These are phyloP conservation scores for Paracamarosporium sp. DNA, from an alignment of 2,329 filamentous ascomycete species.

Conservation along the genomic window DNA sequence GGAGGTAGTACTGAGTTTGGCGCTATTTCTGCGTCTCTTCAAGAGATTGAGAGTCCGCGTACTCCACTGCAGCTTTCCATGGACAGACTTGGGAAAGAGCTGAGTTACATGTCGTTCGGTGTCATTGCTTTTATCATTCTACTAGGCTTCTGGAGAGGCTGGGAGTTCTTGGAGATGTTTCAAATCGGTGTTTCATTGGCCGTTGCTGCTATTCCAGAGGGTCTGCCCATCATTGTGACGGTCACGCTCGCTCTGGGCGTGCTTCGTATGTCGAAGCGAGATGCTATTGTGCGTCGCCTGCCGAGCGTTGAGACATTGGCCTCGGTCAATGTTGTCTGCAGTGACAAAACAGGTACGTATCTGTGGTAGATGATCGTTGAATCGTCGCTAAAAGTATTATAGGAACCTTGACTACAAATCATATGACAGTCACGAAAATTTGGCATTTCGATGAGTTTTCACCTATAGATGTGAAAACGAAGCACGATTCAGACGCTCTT, in stretches of 20 bases:
- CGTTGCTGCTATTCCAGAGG: slow-evolving; percentile 94
- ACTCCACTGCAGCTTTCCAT: slow-evolving; percentile 95
- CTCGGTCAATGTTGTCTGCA: slow-evolving; percentile 99
- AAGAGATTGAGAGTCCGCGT: slow-evolving; percentile 92
- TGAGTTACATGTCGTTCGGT: slow-evolving; percentile 95
- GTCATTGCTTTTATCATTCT: slow-evolving; percentile 94
- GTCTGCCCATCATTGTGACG: slow-evolving; percentile 96
- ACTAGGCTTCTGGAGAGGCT: slow-evolving; percentile 88
- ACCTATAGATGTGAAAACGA: slow-evolving; percentile 64
- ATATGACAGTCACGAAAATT: slow-evolving; percentile 97
- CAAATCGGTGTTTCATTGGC: slow-evolving; percentile 96
- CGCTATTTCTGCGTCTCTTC: slow-evolving; percentile 91
- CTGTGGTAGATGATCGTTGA: neutral
- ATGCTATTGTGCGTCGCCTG: slow-evolving; percentile 93
- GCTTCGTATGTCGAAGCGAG: slow-evolving; percentile 91
- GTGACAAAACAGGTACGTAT: slow-evolving; percentile 83
- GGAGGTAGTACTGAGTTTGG: slow-evolving; percentile 94
- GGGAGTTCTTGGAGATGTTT: slow-evolving; percentile 90
- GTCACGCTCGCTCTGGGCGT: slow-evolving; percentile 95
- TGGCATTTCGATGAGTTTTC: slow-evolving; percentile 82
- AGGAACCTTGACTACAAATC: slow-evolving; percentile 94
- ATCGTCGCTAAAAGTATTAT: slow-evolving; percentile 4
- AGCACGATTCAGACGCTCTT: slow-evolving; percentile 61
- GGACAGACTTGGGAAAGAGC: slow-evolving; percentile 94
- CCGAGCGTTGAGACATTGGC: slow-evolving; percentile 97